Conservation (phyloP, 2,329 filamentous ascomycete genomes). For the Metarhizium robertsii region DNA sequence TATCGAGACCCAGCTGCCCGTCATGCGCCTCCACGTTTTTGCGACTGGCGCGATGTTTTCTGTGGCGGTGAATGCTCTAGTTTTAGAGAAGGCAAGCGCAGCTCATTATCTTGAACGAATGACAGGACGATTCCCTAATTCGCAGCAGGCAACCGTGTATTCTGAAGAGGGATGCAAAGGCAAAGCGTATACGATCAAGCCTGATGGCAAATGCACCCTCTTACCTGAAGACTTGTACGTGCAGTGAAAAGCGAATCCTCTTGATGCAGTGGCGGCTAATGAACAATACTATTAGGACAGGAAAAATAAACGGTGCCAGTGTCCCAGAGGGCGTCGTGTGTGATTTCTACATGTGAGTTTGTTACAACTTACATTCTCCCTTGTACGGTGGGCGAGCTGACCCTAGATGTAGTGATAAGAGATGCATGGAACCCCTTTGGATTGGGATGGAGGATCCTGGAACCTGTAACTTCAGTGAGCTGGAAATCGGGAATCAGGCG, state of each 20-base stretch:
- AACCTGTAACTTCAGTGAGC: not conserved
- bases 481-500: conserved; percentile 4
- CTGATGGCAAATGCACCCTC: conserved; percentile 1
- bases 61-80: not conserved
- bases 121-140: not conserved
- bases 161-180: conserved; percentile 1
- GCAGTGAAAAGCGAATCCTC: not conserved
- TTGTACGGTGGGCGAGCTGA: not conserved
- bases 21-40: not conserved
- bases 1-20: not conserved
- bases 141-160: not conserved
- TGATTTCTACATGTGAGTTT: not conserved
- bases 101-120: not conserved
- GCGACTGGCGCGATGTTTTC: not conserved
- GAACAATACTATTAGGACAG: not conserved
- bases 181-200: not conserved
- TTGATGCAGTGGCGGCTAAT: not conserved
- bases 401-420: not conserved
- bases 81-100: not conserved
- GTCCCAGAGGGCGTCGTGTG: not conserved
- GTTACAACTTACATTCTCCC: not conserved
- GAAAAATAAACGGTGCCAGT: not conserved
- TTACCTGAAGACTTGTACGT: not conserved
- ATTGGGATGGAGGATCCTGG: conserved; percentile 6
- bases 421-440: conserved; percentile 3